Evolutionary conservation across 495 filamentous ascomycete genomes (phyloP).

Genomic region (Lophiotrema nucula): DNA sequence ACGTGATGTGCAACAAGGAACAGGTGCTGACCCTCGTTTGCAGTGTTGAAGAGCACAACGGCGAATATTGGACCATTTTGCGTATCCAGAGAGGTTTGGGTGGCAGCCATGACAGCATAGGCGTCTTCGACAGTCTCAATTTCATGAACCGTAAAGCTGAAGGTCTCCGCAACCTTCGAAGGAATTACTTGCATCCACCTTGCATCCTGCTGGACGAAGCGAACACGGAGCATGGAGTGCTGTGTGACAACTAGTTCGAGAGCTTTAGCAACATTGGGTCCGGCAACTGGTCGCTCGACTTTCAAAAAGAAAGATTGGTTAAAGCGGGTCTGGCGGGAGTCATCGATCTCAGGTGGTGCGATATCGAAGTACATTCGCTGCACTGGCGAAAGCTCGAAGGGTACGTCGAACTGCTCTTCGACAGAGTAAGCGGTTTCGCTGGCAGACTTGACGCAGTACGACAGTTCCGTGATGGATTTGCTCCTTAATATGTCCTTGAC

Average conservation of each 20-base stretch:
- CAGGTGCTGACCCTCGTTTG: slow-evolving; percentile 12
- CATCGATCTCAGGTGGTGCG: slow-evolving; percentile 35
- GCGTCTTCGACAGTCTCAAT: slow-evolving; percentile 9
- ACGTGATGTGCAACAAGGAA: slow-evolving; percentile 26
- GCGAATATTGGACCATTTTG: slow-evolving; percentile 27
- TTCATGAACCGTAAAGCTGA: slow-evolving; percentile 11
- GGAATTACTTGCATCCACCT: slow-evolving; percentile 25
- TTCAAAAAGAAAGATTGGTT: slow-evolving; percentile 33
- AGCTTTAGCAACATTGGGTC: slow-evolving; percentile 12
- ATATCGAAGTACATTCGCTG: slow-evolving; percentile 32
- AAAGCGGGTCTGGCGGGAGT: slow-evolving; percentile 20
- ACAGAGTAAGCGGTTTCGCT: slow-evolving; percentile 4
- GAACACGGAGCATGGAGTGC: slow-evolving; percentile 31
- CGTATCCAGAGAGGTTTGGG: slow-evolving; percentile 19
- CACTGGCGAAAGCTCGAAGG: slow-evolving; percentile 30
- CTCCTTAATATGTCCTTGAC: slow-evolving; percentile 30
- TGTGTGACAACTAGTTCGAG: slow-evolving; percentile 20
- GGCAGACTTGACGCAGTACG: slow-evolving; percentile 12
- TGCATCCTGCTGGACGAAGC: slow-evolving; percentile 20
- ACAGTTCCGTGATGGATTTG: slow-evolving; percentile 30
- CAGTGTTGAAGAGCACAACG: slow-evolving; percentile 29
- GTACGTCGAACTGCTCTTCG: slow-evolving; percentile 21
- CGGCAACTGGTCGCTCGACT: slow-evolving; percentile 13
- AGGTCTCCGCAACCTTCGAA: slow-evolving; percentile 25
- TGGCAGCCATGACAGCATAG: slow-evolving; percentile 18